Base-by-base conservation (phyloP, 306 rosid species). In the Ammopiptanthus mongolicus region DNA sequence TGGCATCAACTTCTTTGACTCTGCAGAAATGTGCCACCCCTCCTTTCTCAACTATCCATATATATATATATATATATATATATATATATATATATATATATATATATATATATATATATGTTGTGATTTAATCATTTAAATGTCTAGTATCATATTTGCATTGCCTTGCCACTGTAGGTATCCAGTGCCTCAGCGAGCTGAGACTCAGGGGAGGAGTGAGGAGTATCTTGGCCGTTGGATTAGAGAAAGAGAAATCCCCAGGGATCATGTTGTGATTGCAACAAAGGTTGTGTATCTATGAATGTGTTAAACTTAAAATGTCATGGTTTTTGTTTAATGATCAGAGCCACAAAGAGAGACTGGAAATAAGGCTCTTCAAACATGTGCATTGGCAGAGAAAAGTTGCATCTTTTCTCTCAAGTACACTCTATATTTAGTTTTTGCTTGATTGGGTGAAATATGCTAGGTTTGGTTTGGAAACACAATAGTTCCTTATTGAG, bases 1-100 rank as follows among this genome's bases (percentile, higher is more conserved):
- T 31, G 97, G 97, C 60, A 85, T 91, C 82, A 90, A 91, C 86
- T 94, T 94, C 85, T 94, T 94, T 65, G 97, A 94, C 87, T 82
- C 96, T 0, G 98, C 97, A 5, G 97, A 94, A 86, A 94, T 91
- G 98, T 91, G 80, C 14, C 21, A 52, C 12, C 6, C 4, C 9
- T 34, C 13, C 22, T 37, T 41, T 74, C 58, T 47, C 18, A 34
- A 34, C 29, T n/a, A 12, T 41, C 47, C 47, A 41, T 10, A 41
- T 41, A 7, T 7, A 37, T 29, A 4, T 1, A 1, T 29, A 1
- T 29, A 29, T 29, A 29, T 29, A 29, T 29, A 29, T 29, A 29
- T 29, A 29, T 29, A 29, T 29, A 2, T 41, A 2, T 41, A 10
- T 41, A 41, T 9, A n/a, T n/a, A 41, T 10, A 41, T 41, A 41